phyloP scores from a whole-genome alignment of 768 basidiomycete genomes.

The Dentipellis fragilis region DNA sequence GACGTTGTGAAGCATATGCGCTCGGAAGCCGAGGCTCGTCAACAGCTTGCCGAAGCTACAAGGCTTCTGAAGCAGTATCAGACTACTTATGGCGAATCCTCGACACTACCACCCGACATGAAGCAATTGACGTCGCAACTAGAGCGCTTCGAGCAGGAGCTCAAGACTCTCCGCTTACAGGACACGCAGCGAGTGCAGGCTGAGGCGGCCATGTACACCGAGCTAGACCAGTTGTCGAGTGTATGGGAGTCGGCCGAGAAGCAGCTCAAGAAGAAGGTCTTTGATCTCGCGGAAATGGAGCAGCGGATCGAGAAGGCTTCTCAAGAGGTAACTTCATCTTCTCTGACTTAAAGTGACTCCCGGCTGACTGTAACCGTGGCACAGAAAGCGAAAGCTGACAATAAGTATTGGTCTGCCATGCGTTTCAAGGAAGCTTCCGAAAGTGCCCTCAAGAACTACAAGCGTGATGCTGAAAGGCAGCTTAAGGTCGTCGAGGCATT shows the following conservation, averaged over 20 bases:
- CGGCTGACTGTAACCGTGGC: slow-evolving; percentile 1
- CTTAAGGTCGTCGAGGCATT: slow-evolving; percentile 56
- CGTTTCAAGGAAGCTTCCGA: slow-evolving; percentile 81
- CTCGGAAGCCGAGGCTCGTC: slow-evolving; percentile 39
- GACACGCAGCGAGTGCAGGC: slow-evolving; percentile 58
- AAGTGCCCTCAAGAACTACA: slow-evolving; percentile 56
- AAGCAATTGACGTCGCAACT: slow-evolving; percentile 43
- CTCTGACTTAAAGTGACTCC: background rate
- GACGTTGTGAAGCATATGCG: slow-evolving; percentile 42
- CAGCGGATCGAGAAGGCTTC: slow-evolving; percentile 54
- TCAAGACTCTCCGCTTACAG: slow-evolving; percentile 50
- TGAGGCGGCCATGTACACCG: slow-evolving; percentile 68
- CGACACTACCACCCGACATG: slow-evolving; percentile 37
- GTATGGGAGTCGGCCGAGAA: slow-evolving; percentile 81
- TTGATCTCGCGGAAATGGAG: slow-evolving; percentile 68
- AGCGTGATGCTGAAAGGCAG: slow-evolving; percentile 49
- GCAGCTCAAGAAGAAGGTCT: slow-evolving; percentile 77
- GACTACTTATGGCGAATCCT: slow-evolving; percentile 46
- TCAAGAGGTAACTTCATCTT: slow-evolving; percentile 49
- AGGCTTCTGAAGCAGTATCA: slow-evolving; percentile 53
- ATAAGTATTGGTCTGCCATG: slow-evolving; percentile 88
- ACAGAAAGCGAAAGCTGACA: slow-evolving; percentile 93
- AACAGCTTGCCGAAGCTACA: slow-evolving; percentile 35
- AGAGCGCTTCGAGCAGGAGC: slow-evolving; percentile 56
- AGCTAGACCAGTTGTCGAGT: slow-evolving; percentile 76